Conservation (phyloP, 108 stramenopile genomes). For the Nitzschia sp. region DNA sequence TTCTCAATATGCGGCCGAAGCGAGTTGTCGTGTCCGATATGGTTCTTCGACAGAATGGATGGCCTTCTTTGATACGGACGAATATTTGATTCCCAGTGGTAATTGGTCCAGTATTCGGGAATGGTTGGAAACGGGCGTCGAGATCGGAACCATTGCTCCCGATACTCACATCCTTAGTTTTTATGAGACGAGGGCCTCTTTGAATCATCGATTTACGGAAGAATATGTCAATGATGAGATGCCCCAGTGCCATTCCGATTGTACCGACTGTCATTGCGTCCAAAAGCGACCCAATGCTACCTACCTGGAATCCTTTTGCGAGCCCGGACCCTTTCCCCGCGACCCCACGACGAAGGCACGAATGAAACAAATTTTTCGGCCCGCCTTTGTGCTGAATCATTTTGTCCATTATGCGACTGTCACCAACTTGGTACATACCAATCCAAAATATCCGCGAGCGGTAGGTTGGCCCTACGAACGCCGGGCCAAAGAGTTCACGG, state of each 20-base stretch:
- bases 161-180: constrained; percentile 47
- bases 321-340: constrained; percentile 54
- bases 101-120: constrained; percentile 31
- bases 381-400: constrained; percentile 71
- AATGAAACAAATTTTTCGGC: constrained; percentile 82
- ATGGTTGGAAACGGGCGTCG: constrained; percentile 24
- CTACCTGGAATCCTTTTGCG: constrained; percentile 75
- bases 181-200: constrained; percentile 51
- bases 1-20: constrained; percentile 83
- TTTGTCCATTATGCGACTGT: constrained; percentile 86
- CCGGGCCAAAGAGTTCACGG: constrained; percentile 50
- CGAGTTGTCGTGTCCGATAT: constrained; percentile 69
- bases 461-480: constrained; percentile 34
- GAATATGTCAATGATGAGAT: constrained; percentile 7
- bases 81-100: constrained; percentile 72
- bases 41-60: constrained; percentile 76
- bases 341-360: constrained; percentile 50
- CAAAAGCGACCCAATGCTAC: constrained; percentile 36
- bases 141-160: constrained; percentile 18
- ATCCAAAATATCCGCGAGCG: neutral
- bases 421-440: constrained; percentile 22
- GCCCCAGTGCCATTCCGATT: constrained; percentile 11
- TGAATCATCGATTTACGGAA: constrained; percentile 51
- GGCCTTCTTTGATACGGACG: constrained; percentile 76
- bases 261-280: constrained; percentile 24